Base-by-base conservation (phyloP, 345 rosid species). In the Citrus unshiu region DNA sequence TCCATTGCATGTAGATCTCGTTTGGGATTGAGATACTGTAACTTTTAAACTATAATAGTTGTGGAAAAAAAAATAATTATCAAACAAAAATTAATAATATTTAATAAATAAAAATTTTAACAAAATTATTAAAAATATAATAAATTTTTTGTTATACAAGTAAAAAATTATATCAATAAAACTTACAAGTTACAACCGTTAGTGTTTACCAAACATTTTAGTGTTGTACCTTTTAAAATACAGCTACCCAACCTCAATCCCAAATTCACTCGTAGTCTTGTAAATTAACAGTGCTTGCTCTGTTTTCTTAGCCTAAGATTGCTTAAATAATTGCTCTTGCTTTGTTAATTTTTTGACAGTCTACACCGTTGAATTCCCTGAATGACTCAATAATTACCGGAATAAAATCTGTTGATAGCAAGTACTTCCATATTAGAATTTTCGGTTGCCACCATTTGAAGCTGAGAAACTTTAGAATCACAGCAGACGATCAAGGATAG, bases 351-450 rank as follows among this genome's bases (percentile, higher is more conserved):
- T 49, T 40, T 24, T 81, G 80, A 32, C 71, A 80, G 88, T 70
- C 85, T 9, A 62, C 80, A n/a, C 51, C 65, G 9, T 80, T 80
- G 32, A 18, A 75, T 22, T 73, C 72, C 59, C 62, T 81, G 2
- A 71, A 79, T 7, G 75, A 82, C 58, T 59, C 77, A 9, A 39
- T 34, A 19, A 76, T 85, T 30, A 67, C 5, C 0, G 63, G 74
- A 12, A 43, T 85, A 30, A 16, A 78, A 35, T 85, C 84, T 18
- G 3, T 81, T 4, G 74, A 81, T 22, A 73, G 78, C 70, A 82
- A 83, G n/a, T 13, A 34, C 43, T 79, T 81, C 46, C 84, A 83
- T 37, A 69, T 83, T 2, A 78, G 70, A 14, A 76, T 81, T 43
- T 79, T 73, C n/a, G 25, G 51, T 14, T 83, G 84, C 79, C 46